Base-by-base conservation (phyloP, 2,329 filamentous ascomycete genomes). In the Scedosporium minutisporum region DNA sequence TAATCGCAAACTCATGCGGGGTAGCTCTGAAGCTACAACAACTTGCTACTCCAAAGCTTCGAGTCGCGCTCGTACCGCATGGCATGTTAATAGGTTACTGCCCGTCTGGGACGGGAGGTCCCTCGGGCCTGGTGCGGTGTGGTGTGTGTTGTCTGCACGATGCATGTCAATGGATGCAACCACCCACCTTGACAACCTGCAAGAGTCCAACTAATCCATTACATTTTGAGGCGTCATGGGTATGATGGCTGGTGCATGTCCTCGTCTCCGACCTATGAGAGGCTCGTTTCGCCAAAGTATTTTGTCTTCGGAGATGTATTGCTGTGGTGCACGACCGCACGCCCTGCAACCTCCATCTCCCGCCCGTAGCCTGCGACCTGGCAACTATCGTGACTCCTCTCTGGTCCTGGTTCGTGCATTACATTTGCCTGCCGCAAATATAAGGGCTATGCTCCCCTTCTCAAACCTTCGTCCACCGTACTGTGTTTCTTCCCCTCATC, bases 161-260 rank as follows among this genome's bases (percentile, higher is more conserved):
- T 55, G 51, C 51, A 55, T 27, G 51, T 55, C 51, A 55, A n/a
- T 55, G 51, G 21, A 55, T 55, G 51, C 51, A 55, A 55, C 23
- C 51, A 55, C 23, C 51, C 18, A 55, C 51, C 18, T 27, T 55
- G 51, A 23, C 51, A 14, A 23, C 23, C 23, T 14, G 18, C 51
- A 55, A 25, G 12, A 23, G 23, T 7, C 51, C 18, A 23, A 25
- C 7, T 23, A 12, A 14, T 23, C 18, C 23, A 55, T 14, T 27
- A 27, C 12, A 55, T 55, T 55, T 55, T 27, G 23, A 55, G 21
- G 51, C 51, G 12, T 12, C 18, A 9, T 29, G 21, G 23, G 21
- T 23, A 27, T 23, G 51, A 25, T 55, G 21, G 23, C 12, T 23
- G 23, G 23, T 14, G 51, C 51, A 23, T 27, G 2, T 48, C 18